These are phyloP conservation scores for Amanita polypyramis DNA, from an alignment of 768 basidiomycete genomes.

Conservation along the genomic window DNA sequence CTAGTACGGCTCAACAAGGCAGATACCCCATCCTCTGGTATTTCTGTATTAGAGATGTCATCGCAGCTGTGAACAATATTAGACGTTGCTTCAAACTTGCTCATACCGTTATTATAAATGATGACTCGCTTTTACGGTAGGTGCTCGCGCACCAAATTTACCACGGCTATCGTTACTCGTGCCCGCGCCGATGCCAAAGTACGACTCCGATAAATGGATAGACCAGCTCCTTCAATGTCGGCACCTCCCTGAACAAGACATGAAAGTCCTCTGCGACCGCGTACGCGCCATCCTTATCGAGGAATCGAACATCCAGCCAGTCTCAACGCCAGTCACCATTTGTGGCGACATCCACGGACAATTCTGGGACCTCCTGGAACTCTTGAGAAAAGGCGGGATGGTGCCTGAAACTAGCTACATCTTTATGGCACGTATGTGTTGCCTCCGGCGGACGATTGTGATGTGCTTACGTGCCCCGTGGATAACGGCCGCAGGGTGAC, in stretches of 20 bases:
- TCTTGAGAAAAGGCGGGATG: slow-evolving; percentile 76
- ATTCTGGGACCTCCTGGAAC: slow-evolving; percentile 92
- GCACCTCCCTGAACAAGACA: slow-evolving; percentile 83
- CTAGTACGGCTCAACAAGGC: no score
- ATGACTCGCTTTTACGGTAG: no score
- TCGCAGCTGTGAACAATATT: no score
- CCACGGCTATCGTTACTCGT: not conserved
- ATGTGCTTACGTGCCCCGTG: slow-evolving; percentile 5
- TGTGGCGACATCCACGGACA: slow-evolving; percentile 97
- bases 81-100: no score
- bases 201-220: slow-evolving; percentile 71
- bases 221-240: slow-evolving; percentile 78
- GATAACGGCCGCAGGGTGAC: slow-evolving; percentile 56
- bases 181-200: slow-evolving; percentile 4
- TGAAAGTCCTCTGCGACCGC: slow-evolving; percentile 87
- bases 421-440: slow-evolving; percentile 78
- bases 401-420: slow-evolving; percentile 89
- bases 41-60: no score
- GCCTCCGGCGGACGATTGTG: slow-evolving; percentile 15
- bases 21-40: no score
- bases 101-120: no score
- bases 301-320: slow-evolving; percentile 96
- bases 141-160: not conserved
- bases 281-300: slow-evolving; percentile 87
- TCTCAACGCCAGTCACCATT: slow-evolving; percentile 89